A percentile compares a stretch with the other conserved stretches of the same genome.
Evolutionary conservation across 139 green algal species (phyloP).

Genomic region (Pseudopediastrum boryanum): DNA sequence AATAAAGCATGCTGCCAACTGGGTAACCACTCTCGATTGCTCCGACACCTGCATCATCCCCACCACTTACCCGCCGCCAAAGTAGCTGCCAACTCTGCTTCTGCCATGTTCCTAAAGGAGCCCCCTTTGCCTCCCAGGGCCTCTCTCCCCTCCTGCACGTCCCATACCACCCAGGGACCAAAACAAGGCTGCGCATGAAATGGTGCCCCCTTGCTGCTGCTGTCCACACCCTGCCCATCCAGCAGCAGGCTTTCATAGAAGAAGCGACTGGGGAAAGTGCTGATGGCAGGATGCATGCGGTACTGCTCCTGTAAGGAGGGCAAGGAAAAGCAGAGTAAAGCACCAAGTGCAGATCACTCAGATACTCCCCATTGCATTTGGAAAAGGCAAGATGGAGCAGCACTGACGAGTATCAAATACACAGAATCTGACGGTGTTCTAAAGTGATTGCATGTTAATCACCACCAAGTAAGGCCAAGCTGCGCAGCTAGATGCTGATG

Average conservation of each 20-base stretch:
- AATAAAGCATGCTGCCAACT: no score
- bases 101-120: slow-evolving; percentile 56
- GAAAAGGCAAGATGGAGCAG: no score
- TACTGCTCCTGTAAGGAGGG: slow-evolving; percentile 70
- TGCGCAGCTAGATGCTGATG: no score
- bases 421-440: no score
- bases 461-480: no score
- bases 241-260: slow-evolving; percentile 71
- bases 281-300: slow-evolving; percentile 79
- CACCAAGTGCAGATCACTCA: no score
- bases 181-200: slow-evolving; percentile 54
- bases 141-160: slow-evolving; percentile 61
- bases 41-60: neutral
- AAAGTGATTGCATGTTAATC: no score
- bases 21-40: neutral
- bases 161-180: slow-evolving; percentile 49
- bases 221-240: slow-evolving; percentile 46
- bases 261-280: slow-evolving; percentile 42
- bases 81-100: slow-evolving; percentile 65
- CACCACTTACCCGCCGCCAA: slow-evolving; percentile 42
- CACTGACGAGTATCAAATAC: no score
- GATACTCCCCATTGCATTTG: no score
- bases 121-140: slow-evolving; percentile 32
- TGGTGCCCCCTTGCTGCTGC: slow-evolving; percentile 38
- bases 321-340: no score